Evolutionary conservation across 257 asterid genomes (phyloP), one percentile per base, ranked within the genome.

Genomic region (Rauvolfia tetraphylla): DNA sequence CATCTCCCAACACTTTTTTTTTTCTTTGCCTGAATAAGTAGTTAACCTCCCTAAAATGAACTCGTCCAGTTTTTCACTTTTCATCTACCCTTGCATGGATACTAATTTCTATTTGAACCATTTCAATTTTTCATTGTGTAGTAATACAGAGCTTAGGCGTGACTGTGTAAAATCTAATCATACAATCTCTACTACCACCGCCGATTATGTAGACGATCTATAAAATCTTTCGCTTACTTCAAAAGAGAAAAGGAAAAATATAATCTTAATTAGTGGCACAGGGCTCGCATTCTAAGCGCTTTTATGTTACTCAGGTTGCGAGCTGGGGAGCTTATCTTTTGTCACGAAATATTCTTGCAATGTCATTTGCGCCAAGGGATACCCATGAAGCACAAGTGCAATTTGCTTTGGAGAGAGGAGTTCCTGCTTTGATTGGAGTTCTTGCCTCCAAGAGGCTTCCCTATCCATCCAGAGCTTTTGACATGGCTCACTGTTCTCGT

Each of bases 341-440:
- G 83, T 90, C 98, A 5, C 80, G 97, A 49, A 83, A 91, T 79
- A 85, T 93, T 56, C 56, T 93, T 15, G 74, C 98, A 2, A 85
- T 93, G 92, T 93, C 98, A 27, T 91, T 93, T 86, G 98, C 98
- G 9, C 98, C 98, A 1, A 86, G 98, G 78, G 98, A 93, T 69
- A 84, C 97, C 0, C 98, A 93, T 34, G 96, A 91, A 81, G 96
- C 96, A 1, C 98, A 93, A 69, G 97, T 93, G 23, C 98, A 93
- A 72, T 93, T 93, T 56, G 97, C 98, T 42, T 54, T 93, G 78
- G 98, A 93, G 67, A 83, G 98, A 10, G 98, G 98, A 6, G 98
- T 93, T 75, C 98, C 98, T 17, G 98, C 98, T 46, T 61, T 93
- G 77, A 91, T 93, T 31, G 97, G 98, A 29, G 93, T 93, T 27